phyloP scores from a whole-genome alignment of 179 eudicot species.

The Amaranthus tricolor region DNA sequence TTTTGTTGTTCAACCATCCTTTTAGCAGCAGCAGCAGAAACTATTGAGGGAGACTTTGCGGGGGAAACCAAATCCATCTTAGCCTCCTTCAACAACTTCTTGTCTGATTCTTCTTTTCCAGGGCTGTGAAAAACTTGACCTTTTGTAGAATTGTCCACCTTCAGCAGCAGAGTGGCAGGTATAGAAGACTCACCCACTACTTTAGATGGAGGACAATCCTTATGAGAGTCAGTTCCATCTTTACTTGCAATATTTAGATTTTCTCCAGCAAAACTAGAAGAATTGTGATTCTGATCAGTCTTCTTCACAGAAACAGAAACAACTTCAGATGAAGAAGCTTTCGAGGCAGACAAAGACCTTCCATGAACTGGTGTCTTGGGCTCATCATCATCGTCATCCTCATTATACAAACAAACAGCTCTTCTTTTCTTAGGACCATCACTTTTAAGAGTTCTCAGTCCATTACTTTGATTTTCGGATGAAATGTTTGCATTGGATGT shows the following conservation, averaged over 20 bases:
- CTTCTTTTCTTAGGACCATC: slow-evolving; percentile 55
- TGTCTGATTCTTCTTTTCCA: slow-evolving; percentile 31
- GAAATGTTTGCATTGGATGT: slow-evolving; percentile 28
- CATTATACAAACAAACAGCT: slow-evolving; percentile 65
- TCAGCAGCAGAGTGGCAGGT: slow-evolving; percentile 31
- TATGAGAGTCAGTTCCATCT: slow-evolving; percentile 30
- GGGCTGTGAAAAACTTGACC: slow-evolving; percentile 35
- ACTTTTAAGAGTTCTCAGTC: slow-evolving; percentile 28
- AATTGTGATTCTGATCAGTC: slow-evolving; percentile 27
- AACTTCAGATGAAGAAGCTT: slow-evolving; percentile 29
- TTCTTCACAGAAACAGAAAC: slow-evolving; percentile 29
- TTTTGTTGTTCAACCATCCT: slow-evolving; percentile 41
- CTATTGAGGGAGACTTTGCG: slow-evolving; percentile 40
- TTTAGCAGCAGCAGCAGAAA: slow-evolving; percentile 31
- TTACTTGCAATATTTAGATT: slow-evolving; percentile 26
- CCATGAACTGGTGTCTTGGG: slow-evolving; percentile 88
- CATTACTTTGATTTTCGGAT: slow-evolving; percentile 30
- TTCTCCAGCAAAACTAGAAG: slow-evolving; percentile 25
- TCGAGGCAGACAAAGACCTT: slow-evolving; percentile 34
- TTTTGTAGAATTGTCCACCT: slow-evolving; percentile 41
- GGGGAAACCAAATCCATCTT: slow-evolving; percentile 41
- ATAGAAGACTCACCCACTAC: slow-evolving; percentile 22
- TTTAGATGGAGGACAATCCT: slow-evolving; percentile 31
- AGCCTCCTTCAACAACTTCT: slow-evolving; percentile 33
- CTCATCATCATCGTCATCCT: slow-evolving; percentile 63